A percentile compares a stretch with the other conserved stretches of the same genome.
Evolutionary conservation across 495 filamentous ascomycete genomes (phyloP).

Genomic region (Podospora comata): DNA sequence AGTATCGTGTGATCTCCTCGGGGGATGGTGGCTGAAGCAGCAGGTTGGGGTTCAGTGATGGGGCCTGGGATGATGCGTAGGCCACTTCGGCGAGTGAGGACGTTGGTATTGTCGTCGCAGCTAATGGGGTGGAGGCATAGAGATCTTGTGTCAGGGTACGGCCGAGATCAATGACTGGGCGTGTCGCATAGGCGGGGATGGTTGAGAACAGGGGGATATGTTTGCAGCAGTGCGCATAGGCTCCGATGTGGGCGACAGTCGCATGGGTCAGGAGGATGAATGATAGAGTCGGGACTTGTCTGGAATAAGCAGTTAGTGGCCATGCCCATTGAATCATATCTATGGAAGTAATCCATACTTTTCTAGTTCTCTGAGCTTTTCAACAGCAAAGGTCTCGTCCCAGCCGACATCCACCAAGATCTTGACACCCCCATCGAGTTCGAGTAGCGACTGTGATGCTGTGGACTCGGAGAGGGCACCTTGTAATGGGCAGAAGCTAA

Average conservation of each 20-base stretch:
- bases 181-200: slow-evolving; percentile 95
- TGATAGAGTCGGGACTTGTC: slow-evolving; percentile 85
- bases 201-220: slow-evolving; percentile 86
- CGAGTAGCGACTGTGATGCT: slow-evolving; percentile 90
- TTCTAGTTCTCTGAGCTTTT: slow-evolving; percentile 79
- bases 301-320: slow-evolving; percentile 34
- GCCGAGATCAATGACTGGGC: slow-evolving; percentile 87
- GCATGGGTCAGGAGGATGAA: slow-evolving; percentile 94
- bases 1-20: slow-evolving; percentile 89
- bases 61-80: slow-evolving; percentile 53
- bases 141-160: slow-evolving; percentile 88
- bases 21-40: slow-evolving; percentile 75
- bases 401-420: slow-evolving; percentile 92
- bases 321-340: neutral
- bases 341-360: slow-evolving; percentile 51
- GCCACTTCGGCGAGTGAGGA: slow-evolving; percentile 66
- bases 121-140: slow-evolving; percentile 84
- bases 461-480: slow-evolving; percentile 83
- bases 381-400: slow-evolving; percentile 83
- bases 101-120: slow-evolving; percentile 71
- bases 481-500: slow-evolving; percentile 88
- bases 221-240: slow-evolving; percentile 96
- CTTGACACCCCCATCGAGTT: slow-evolving; percentile 95
- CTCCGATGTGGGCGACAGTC: slow-evolving; percentile 83
- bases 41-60: slow-evolving; percentile 50